Conservation (phyloP, 805 yeast species). For the Zygoascus biomembranicola region DNA sequence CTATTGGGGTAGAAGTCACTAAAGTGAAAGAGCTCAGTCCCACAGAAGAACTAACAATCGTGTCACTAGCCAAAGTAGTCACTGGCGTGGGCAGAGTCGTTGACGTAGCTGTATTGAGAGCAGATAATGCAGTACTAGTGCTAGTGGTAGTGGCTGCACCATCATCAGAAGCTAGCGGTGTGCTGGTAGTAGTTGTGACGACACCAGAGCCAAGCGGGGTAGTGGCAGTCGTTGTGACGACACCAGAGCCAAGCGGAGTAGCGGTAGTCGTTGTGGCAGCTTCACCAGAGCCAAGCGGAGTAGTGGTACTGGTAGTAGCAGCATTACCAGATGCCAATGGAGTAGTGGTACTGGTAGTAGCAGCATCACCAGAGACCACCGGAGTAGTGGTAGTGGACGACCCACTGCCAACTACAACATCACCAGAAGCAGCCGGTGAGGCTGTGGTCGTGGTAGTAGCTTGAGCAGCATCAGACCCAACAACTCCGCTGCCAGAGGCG, state of each 20-base stretch:
- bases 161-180: not conserved
- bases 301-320: slow-evolving; percentile 1
- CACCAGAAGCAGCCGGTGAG: not conserved
- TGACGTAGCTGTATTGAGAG: not conserved
- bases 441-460: not conserved
- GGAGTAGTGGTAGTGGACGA: not conserved
- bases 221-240: not conserved
- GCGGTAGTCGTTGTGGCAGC: not conserved
- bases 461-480: not conserved
- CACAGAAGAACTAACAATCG: not conserved
- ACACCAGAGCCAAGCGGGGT: not conserved
- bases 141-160: not conserved
- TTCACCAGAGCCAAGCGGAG: not conserved
- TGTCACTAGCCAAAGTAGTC: not conserved
- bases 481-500: not conserved
- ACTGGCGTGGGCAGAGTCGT: not conserved
- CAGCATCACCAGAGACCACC: not conserved
- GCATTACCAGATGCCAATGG: not conserved
- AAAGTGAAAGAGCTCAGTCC: not conserved
- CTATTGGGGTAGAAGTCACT: not conserved
- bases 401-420: not conserved
- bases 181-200: not conserved
- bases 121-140: not conserved
- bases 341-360: not conserved
- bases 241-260: not conserved